These are phyloP conservation scores for Stemphylium beticola DNA, from an alignment of 2,329 filamentous ascomycete genomes.

Conservation along the genomic window DNA sequence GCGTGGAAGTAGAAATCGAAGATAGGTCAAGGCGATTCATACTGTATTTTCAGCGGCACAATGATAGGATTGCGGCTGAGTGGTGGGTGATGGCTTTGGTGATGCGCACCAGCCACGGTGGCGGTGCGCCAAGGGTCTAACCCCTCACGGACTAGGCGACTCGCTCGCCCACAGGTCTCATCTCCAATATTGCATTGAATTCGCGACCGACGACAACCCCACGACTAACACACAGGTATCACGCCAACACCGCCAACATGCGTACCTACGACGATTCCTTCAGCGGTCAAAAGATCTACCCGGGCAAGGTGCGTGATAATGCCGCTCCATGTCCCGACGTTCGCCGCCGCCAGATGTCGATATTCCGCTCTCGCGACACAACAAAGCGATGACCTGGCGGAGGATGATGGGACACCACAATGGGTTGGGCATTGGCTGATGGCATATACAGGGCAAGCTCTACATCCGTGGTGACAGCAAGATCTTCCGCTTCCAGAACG, in stretches of 20 bases:
- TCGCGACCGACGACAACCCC: constrained; percentile 42
- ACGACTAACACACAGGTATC: constrained; percentile 49
- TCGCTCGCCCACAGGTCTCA: constrained; percentile 27
- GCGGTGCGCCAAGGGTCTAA: constrained; percentile 18
- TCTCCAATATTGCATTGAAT: constrained; percentile 35
- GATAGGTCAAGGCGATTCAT: not conserved
- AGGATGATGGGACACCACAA: constrained; percentile 10
- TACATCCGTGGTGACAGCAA: constrained; percentile 99
- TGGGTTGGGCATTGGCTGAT: constrained; percentile 37
- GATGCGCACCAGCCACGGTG: constrained; percentile 11
- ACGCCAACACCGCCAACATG: constrained; percentile 64
- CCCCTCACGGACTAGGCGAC: constrained; percentile 15
- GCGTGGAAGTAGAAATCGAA: not conserved
- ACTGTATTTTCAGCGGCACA: too few species aligned
- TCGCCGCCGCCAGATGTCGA: constrained; percentile 29
- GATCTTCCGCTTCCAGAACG: constrained; percentile 99
- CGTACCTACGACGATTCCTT: constrained; percentile 81
- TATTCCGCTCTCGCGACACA: constrained; percentile 25
- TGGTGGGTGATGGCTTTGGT: not conserved
- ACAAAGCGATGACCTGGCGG: constrained; percentile 25
- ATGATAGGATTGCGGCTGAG: not conserved
- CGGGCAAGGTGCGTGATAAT: constrained; percentile 70
- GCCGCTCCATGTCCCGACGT: constrained; percentile 13
- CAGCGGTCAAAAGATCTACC: constrained; percentile 80
- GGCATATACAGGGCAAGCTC: constrained; percentile 83